A percentile compares a stretch with the other conserved stretches of the same genome.
Evolutionary conservation across 345 rosid species (phyloP).

Genomic region (Acer campestre): DNA sequence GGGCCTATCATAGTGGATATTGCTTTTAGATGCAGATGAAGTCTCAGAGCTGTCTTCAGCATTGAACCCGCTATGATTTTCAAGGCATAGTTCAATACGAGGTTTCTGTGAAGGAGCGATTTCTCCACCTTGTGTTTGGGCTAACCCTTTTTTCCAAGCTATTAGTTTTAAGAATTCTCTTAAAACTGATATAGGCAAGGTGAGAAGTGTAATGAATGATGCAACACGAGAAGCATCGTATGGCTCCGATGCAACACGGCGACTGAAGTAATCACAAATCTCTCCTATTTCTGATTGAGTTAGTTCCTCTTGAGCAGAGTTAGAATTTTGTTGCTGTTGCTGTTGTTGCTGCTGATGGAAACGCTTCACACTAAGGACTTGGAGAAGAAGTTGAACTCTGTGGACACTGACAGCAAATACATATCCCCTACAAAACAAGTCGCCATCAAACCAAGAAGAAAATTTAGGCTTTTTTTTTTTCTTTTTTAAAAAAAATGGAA

Average conservation of each 20-base stretch:
- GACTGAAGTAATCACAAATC: conserved; percentile 98
- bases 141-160: conserved; percentile 96
- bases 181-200: conserved; percentile 86
- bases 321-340: conserved; percentile 72
- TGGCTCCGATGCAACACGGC: conserved; percentile 97
- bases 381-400: conserved; percentile 98
- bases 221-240: conserved; percentile 98
- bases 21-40: conserved; percentile 71
- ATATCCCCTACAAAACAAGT: conserved; percentile 71
- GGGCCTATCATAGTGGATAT: conserved; percentile 81
- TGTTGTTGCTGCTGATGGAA: conserved; percentile 91
- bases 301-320: conserved; percentile 79
- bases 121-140: conserved; percentile 79
- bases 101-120: conserved; percentile 88
- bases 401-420: conserved; percentile 97
- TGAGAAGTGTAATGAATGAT: conserved; percentile 98
- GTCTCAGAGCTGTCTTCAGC: conserved; percentile 43
- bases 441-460: conserved; percentile 13
- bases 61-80: conserved; percentile 69
- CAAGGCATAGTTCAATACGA: conserved; percentile 88
- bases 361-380: conserved; percentile 93
- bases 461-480: background rate
- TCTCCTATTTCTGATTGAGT: conserved; percentile 87
- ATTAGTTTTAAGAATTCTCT: conserved; percentile 92
- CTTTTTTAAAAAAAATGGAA: background rate